These are phyloP conservation scores for Ogataea populi-albae DNA, from an alignment of 805 yeast genomes.

Conservation along the genomic window DNA sequence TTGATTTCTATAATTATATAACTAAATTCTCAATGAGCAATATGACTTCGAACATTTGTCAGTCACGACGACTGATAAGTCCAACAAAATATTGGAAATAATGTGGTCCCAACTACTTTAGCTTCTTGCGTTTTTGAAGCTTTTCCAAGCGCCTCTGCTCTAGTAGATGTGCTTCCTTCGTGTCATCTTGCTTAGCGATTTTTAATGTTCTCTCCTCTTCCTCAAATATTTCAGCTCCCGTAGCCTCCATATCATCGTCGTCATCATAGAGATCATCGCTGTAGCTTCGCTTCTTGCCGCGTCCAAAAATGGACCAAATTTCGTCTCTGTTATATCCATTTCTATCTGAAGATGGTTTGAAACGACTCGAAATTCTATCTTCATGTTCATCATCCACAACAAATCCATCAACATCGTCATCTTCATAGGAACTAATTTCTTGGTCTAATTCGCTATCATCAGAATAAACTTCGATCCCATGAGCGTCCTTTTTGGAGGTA, in stretches of 20 bases:
- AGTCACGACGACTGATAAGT: neutral
- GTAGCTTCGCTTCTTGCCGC: constrained; percentile 52
- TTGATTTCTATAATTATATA: constrained; percentile 1
- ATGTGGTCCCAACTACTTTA: neutral
- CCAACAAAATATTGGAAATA: neutral
- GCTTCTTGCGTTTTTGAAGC: constrained; percentile 32
- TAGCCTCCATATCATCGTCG: constrained; percentile 92
- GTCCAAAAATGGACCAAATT: constrained; percentile 82
- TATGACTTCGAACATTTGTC: neutral
- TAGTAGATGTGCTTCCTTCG: constrained; percentile 62
- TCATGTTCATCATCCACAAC: constrained; percentile 60
- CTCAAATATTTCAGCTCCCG: constrained; percentile 81
- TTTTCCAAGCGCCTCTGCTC: constrained; percentile 47
- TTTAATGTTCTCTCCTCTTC: constrained; percentile 74
- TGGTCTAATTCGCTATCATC: constrained; percentile 35
- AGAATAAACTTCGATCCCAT: constrained; percentile 30
- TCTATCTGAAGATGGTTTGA: constrained; percentile 5
- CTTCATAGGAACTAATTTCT: constrained; percentile 35
- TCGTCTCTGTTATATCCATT: constrained; percentile 75
- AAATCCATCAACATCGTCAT: constrained; percentile 55
- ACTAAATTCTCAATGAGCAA: neutral
- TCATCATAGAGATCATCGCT: constrained; percentile 46
- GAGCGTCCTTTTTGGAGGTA: constrained; percentile 16
- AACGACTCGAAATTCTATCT: constrained; percentile 23
- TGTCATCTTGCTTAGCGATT: constrained; percentile 74